Evolutionary conservation across 192 early-diverging fungal species (phyloP).

Genomic region (Mortierella antarctica): DNA sequence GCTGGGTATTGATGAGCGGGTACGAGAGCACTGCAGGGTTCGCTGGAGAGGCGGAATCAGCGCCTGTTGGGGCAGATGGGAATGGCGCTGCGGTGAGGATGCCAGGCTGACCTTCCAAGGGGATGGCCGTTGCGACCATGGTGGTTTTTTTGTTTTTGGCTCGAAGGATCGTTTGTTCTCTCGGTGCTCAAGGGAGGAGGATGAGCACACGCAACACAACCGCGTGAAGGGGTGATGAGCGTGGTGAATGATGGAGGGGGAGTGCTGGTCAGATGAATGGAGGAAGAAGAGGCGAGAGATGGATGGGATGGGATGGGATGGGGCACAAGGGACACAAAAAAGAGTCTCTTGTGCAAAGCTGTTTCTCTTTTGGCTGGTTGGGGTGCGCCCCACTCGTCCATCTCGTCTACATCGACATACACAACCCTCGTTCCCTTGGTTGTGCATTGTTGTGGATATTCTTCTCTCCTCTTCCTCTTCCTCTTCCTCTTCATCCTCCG

Average conservation of each 20-base stretch:
- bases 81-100: background rate
- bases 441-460: background rate
- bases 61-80: background rate
- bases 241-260: background rate
- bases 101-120: background rate
- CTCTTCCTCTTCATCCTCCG: background rate
- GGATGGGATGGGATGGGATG: background rate
- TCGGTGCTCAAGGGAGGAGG: no score
- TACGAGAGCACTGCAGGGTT: slow-evolving; percentile 8
- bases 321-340: background rate
- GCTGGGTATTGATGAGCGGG: slow-evolving; percentile 34
- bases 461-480: background rate
- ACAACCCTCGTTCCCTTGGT: background rate
- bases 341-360: background rate
- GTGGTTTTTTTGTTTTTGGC: background rate
- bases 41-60: background rate
- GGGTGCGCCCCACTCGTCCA: no score
- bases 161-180: no score
- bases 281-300: background rate
- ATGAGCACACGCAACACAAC: no score
- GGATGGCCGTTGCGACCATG: slow-evolving; percentile 41
- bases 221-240: no score
- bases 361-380: background rate
- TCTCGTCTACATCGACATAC: background rate
- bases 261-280: background rate